Conservation (phyloP, 2,329 filamentous ascomycete species). For the Talaromyces verruculosus region DNA sequence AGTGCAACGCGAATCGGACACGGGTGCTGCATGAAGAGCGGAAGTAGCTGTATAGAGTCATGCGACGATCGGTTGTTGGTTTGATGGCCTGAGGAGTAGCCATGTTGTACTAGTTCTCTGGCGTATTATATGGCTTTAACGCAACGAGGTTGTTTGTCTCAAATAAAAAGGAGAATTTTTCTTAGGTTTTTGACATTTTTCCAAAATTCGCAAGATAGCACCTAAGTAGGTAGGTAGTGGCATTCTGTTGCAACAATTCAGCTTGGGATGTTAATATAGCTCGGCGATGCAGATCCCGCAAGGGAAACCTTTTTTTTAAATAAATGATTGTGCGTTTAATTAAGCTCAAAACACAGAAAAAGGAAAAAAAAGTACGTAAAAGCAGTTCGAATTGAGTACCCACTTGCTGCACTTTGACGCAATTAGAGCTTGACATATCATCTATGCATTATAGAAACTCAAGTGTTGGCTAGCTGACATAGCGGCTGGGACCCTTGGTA, state of each 20-base stretch:
- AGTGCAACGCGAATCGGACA: neutral
- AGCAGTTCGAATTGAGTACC: neutral
- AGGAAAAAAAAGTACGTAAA: neutral
- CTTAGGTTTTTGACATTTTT: neutral
- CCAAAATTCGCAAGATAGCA: neutral
- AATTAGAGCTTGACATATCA: neutral
- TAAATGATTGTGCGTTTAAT: neutral
- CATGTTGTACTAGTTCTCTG: neutral
- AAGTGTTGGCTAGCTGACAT: neutral
- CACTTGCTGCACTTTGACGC: neutral
- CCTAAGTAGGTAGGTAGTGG: neutral
- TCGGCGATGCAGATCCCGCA: too few relatives aligned
- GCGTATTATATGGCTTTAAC: neutral
- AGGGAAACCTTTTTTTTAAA: too few relatives aligned
- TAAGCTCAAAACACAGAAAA: neutral
- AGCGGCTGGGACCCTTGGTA: neutral
- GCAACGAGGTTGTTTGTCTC: neutral
- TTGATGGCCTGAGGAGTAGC: neutral
- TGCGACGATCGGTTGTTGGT: neutral
- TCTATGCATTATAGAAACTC: too few relatives aligned
- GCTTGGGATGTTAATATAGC: neutral
- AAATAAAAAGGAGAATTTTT: neutral
- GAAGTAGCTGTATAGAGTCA: constrained; percentile 13
- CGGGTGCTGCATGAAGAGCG: constrained; percentile 9
- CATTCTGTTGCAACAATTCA: neutral